Conservation (phyloP, 106 monocot species). For the Dendrobium catenatum region DNA sequence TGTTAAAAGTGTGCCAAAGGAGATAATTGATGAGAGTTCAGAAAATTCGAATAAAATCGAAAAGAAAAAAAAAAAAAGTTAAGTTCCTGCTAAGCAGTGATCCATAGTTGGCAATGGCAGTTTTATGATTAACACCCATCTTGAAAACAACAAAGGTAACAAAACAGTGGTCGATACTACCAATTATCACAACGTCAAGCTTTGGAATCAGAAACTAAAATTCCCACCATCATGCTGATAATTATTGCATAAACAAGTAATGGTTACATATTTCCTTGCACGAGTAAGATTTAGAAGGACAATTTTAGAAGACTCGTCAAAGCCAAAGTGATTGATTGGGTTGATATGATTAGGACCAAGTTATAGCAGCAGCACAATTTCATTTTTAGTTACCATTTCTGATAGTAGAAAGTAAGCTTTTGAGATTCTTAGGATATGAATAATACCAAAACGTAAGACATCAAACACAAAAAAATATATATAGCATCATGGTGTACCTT, state of each 20-base stretch:
- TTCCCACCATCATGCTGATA: neutral
- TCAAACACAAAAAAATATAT: neutral
- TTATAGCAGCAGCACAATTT: neutral
- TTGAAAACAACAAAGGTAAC: too few species aligned
- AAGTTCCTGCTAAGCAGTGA: too few species aligned
- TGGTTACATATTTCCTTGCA: neutral
- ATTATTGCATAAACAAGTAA: neutral
- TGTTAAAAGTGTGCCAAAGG: too few species aligned
- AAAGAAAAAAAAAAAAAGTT: too few species aligned
- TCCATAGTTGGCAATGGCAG: too few species aligned
- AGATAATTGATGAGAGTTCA: too few species aligned
- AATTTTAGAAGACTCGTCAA: neutral
- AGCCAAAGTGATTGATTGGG: neutral
- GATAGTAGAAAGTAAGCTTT: neutral
- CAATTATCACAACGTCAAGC: neutral
- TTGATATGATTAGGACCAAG: neutral
- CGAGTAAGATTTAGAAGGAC: neutral
- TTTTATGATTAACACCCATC: too few species aligned
- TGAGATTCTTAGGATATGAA: neutral
- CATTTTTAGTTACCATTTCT: neutral
- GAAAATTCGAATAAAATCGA: too few species aligned
- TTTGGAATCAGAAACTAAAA: neutral
- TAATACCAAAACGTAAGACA: neutral
- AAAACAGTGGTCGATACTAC: neutral
- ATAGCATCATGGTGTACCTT: slow-evolving; percentile 39